Evolutionary conservation across 805 yeast genomes (phyloP).

Genomic region (Saturnispora halmiae): DNA sequence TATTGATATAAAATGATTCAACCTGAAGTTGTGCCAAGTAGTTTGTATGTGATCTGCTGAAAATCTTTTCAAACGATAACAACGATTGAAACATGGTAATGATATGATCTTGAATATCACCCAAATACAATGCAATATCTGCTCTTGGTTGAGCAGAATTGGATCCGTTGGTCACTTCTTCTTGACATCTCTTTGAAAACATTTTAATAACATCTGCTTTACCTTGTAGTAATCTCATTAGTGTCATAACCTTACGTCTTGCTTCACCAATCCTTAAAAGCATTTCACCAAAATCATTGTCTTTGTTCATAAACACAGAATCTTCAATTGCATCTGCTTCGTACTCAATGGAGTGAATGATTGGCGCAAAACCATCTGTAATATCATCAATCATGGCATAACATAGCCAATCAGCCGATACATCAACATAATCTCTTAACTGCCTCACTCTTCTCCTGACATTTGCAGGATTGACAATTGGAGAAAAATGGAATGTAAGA

Average conservation of each 20-base stretch:
- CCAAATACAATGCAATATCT: conserved; percentile 84
- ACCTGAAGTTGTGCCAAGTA: conserved; percentile 92
- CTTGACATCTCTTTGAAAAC: conserved; percentile 93
- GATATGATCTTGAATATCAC: conserved; percentile 96
- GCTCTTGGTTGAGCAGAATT: conserved; percentile 58
- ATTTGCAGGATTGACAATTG: conserved; percentile 59
- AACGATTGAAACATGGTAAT: conserved; percentile 92
- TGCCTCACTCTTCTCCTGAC: conserved; percentile 79
- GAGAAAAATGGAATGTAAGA: conserved; percentile 60
- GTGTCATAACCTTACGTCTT: conserved; percentile 83
- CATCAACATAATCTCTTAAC: conserved; percentile 67
- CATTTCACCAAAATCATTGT: conserved; percentile 67
- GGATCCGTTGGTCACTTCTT: conserved; percentile 34
- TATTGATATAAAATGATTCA: conserved; percentile 78
- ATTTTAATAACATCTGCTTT: conserved; percentile 94
- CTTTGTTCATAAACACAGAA: conserved; percentile 73
- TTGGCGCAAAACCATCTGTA: conserved; percentile 79
- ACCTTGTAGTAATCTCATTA: conserved; percentile 81
- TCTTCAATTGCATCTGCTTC: conserved; percentile 81
- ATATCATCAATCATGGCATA: conserved; percentile 78
- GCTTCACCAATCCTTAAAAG: conserved; percentile 79
- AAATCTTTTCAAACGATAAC: conserved; percentile 83
- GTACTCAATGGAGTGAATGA: conserved; percentile 63
- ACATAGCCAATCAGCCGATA: conserved; percentile 74
- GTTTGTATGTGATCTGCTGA: conserved; percentile 84